These are phyloP conservation scores for Epichloe sp. DNA, from an alignment of 2,329 filamentous ascomycete species.

Conservation along the genomic window DNA sequence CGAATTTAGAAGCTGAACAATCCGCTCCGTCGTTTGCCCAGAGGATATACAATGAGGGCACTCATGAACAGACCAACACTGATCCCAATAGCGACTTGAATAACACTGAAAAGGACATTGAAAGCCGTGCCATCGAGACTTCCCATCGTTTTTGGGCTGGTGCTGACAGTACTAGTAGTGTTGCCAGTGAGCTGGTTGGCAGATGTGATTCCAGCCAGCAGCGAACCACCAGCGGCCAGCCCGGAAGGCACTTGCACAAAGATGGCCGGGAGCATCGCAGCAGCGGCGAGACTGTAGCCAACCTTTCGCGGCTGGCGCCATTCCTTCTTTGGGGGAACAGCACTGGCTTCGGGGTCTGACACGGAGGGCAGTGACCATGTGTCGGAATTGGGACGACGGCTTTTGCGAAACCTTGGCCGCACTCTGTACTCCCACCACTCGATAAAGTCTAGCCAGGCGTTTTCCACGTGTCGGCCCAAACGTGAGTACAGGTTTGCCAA, in stretches of 20 bases:
- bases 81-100: constrained; percentile 49
- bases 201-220: constrained; percentile 43
- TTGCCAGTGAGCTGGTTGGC: constrained; percentile 41
- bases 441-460: constrained; percentile 34
- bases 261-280: constrained; percentile 75
- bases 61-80: constrained; percentile 48
- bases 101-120: constrained; percentile 42
- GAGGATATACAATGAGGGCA: constrained; percentile 39
- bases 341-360: constrained; percentile 21
- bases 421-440: constrained; percentile 38
- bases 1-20: constrained; percentile 36
- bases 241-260: constrained; percentile 57
- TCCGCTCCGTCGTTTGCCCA: constrained; percentile 45
- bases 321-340: constrained; percentile 13
- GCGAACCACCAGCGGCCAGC: constrained; percentile 45
- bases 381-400: constrained; percentile 15
- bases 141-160: constrained; percentile 9
- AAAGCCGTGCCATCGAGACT: constrained; percentile 34
- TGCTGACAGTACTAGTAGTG: constrained; percentile 11
- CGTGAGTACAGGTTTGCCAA: constrained; percentile 69
- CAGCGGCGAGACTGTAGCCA: constrained; percentile 69
- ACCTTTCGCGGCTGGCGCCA: constrained; percentile 28
- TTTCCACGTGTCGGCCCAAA: constrained; percentile 44
- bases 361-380: constrained; percentile 19
- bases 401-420: constrained; percentile 19